Base-by-base conservation (phyloP, 768 basidiomycete species). In the Kwoniella dendrophila region DNA sequence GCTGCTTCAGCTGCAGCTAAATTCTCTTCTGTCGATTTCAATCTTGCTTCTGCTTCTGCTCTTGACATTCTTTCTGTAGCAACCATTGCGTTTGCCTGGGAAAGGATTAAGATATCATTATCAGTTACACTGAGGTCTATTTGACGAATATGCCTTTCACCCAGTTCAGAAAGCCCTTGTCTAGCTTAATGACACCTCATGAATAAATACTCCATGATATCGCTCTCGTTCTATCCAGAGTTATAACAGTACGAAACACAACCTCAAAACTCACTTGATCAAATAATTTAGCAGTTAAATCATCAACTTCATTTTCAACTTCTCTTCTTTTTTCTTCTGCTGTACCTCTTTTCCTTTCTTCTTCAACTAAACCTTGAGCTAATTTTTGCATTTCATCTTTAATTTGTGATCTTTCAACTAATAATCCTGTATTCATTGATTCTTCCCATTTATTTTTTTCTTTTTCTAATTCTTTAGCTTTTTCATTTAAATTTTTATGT, bases 31-130 rank as follows among this genome's bases (percentile, higher is more conserved):
- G 90, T 87, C 32, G 87, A 86, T 61, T 85, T 84, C 1, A 88
- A 86, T 72, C 90, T 89, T 41, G 87, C 83, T 72, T 92, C 79
- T 84, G 82, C 89, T 87, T 64, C 82, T 74, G 88, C 87, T 34
- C 83, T 81, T 16, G 77, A 81, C 62, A 87, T 83, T 16, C 93
- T 85, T 22, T 94, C 95, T 75, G 92, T 89, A 0, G 90, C 92
- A n/a, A 98, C 95, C 96, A 99, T 99, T 5, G 84, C 87, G 77
- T 99, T 98, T 5, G 95, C 95, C 80, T 96, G 89, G 8, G 27
- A 14, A 4, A 10, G 12, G 14, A 10, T 20, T 20, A 11, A 44
- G 24, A 3, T 44, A 40, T 20, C 14, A 24, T 44, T n/a, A 24
- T 44, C 43, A 44, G 43, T n/a, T n/a, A n/a, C n/a, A 44, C n/a